Evolutionary conservation across 352 stramenopile genomes (phyloP), one percentile per base, ranked within the genome.

Genomic region (Globisporangium sylvaticum): DNA sequence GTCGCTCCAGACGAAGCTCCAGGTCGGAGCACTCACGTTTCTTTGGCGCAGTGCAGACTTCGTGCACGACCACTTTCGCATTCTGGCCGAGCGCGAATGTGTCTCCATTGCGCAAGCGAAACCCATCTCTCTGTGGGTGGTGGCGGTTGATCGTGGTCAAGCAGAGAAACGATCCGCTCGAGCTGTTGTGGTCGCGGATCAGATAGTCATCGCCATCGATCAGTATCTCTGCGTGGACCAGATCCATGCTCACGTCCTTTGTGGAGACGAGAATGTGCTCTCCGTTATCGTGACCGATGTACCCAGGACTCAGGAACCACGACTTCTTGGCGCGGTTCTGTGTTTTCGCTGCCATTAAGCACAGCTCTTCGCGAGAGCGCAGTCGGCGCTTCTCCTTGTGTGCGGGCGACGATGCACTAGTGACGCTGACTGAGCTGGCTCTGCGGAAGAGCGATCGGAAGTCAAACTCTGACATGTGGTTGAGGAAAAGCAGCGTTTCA

Each of bases 81-180:
- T 50, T 70, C 24, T 66, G 65, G 0, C 84, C 82, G 2, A 92
- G 66, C 14, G 78, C 44, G 39, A 92, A 79, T 1, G 72, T 76
- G 37, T 92, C 82, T 20, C 78, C 81, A 32, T 52, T 46, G 18
- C 75, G 81, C 44, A 92, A 56, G 14, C 82, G 83, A 32, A 86
- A 92, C 0, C 84, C 84, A 53, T 92, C 81, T 31, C 84, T 80
- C 65, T 92, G 84, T 0, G 82, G 79, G 37, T 85, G 84, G 34
- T 91, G 82, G 1, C 84, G 79, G n/a, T 79, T 80, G 6, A 75
- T 83, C 8, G 84, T 92, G 14, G 68, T 83, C n/a, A 92, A 74
- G 50, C 84, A 92, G n/a, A 92, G 70, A 54, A 80, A 92, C 25
- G 82, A 88, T 2, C 82, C 83, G 1, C 63, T 76, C 22, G 69